These are phyloP conservation scores for Irineochytrium annulatum DNA, from an alignment of 192 early-diverging fungal genomes.

Conservation along the genomic window DNA sequence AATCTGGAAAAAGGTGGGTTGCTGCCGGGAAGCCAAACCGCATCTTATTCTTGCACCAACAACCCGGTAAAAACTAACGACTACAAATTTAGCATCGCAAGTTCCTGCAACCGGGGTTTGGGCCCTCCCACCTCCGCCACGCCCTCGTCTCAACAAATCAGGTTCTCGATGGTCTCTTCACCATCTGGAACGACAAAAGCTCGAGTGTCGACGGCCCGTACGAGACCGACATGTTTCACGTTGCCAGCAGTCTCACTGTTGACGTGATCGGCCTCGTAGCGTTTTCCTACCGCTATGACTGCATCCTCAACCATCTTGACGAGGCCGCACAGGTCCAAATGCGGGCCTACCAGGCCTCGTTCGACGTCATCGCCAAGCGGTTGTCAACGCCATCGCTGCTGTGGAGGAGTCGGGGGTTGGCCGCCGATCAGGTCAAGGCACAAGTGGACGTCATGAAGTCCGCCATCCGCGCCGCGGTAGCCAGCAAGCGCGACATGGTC, in stretches of 20 bases:
- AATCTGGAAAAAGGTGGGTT: too few species aligned
- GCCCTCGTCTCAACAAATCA: slow-evolving; percentile 8
- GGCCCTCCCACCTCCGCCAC: slow-evolving; percentile 37
- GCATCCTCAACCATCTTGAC: not conserved
- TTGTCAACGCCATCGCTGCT: not conserved
- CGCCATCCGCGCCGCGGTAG: not conserved
- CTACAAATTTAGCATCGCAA: slow-evolving; percentile 54
- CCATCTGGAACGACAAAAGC: not conserved
- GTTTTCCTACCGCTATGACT: slow-evolving; percentile 24
- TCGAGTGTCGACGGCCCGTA: too few species aligned
- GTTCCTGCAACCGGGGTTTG: slow-evolving; percentile 48
- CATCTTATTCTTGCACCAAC: too few species aligned
- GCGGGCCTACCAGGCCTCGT: not conserved
- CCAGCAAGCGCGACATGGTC: not conserved
- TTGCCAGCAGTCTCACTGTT: slow-evolving; percentile 21
- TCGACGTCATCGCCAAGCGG: not conserved
- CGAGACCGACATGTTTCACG: slow-evolving; percentile 16
- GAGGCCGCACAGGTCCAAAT: not conserved
- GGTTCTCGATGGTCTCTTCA: not conserved
- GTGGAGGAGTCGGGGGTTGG: not conserved
- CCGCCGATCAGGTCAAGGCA: not conserved
- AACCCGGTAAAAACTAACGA: too few species aligned
- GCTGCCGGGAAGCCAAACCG: too few species aligned
- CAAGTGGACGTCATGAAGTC: not conserved
- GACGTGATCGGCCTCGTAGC: slow-evolving; percentile 30